Conservation (phyloP, 75 land plant species). For the Pinus taeda region DNA sequence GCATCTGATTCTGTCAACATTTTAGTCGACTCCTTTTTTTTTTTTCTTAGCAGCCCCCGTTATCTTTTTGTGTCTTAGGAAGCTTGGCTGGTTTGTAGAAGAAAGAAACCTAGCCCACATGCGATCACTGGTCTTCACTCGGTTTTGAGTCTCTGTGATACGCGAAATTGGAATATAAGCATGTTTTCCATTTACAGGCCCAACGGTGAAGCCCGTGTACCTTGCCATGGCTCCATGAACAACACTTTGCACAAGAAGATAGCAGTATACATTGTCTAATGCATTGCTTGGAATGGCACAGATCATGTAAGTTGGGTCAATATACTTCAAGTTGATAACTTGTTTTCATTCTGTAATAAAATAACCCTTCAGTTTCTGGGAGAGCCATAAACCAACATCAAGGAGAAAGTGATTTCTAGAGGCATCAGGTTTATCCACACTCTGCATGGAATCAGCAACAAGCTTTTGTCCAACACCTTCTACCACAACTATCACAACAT, state of each 20-base stretch:
- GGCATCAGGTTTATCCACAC: slow-evolving; percentile 49
- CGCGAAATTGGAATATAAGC: slow-evolving; percentile 62
- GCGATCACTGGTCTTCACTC: slow-evolving; percentile 72
- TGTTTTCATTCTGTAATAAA: background rate
- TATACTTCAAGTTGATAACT: slow-evolving; percentile 5
- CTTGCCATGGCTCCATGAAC: slow-evolving; percentile 74
- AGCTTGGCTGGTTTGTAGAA: slow-evolving; percentile 88
- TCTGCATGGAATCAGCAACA: slow-evolving; percentile 49
- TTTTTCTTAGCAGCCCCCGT: slow-evolving; percentile 16
- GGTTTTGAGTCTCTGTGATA: slow-evolving; percentile 60
- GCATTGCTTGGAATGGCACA: slow-evolving; percentile 71
- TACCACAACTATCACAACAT: slow-evolving; percentile 79
- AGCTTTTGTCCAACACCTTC: slow-evolving; percentile 89
- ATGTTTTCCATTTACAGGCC: slow-evolving; percentile 58
- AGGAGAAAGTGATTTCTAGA: slow-evolving; percentile 75
- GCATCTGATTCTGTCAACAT: too few species aligned
- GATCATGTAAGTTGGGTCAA: slow-evolving; percentile 74
- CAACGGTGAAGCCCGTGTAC: slow-evolving; percentile 54
- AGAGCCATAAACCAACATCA: slow-evolving; percentile 82
- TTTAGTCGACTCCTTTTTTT: slow-evolving; percentile 3
- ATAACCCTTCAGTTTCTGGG: slow-evolving; percentile 57
- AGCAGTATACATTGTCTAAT: slow-evolving; percentile 67
- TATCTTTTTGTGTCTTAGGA: slow-evolving; percentile 33
- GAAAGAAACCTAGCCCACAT: slow-evolving; percentile 97
- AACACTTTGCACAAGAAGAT: slow-evolving; percentile 60